Evolutionary conservation across 441 rosid genomes (phyloP).

Genomic region (Biscutella laevigata): DNA sequence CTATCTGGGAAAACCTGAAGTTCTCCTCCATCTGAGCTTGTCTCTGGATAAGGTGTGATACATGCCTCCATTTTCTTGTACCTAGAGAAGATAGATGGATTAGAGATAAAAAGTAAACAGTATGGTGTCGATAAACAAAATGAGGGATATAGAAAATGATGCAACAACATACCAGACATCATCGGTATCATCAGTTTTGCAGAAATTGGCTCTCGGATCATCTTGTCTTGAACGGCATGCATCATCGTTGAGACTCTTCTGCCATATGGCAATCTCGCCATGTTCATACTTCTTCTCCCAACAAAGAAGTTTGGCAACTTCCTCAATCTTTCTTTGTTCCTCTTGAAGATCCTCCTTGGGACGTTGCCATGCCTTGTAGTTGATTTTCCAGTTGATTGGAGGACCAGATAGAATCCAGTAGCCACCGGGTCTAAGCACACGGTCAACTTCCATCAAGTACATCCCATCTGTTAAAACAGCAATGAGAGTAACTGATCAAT

Average conservation of each 20-base stretch:
- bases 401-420: constrained; percentile 75
- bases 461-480: constrained; percentile 60
- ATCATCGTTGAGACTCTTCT: constrained; percentile 42
- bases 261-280: constrained; percentile 67
- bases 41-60: constrained; percentile 52
- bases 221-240: constrained; percentile 45
- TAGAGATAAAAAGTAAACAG: background rate
- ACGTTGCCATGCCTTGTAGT: constrained; percentile 67
- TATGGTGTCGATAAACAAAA: background rate
- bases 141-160: constrained; percentile 6
- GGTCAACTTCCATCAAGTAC: constrained; percentile 68
- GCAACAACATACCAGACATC: constrained; percentile 67
- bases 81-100: constrained; percentile 27
- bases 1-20: constrained; percentile 52
- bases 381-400: constrained; percentile 62
- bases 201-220: constrained; percentile 51
- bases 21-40: constrained; percentile 46
- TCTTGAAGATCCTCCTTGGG: constrained; percentile 57
- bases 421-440: constrained; percentile 72
- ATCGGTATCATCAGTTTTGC: constrained; percentile 61
- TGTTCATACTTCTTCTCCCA: constrained; percentile 67
- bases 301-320: constrained; percentile 53
- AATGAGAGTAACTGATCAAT: background rate
- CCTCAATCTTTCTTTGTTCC: constrained; percentile 59
- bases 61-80: constrained; percentile 67